A percentile compares a stretch with the other conserved stretches of the same genome.
These are phyloP conservation scores for Ustilago cynodontis DNA, from an alignment of 1,284 basidiomycete species.

Conservation along the genomic window DNA sequence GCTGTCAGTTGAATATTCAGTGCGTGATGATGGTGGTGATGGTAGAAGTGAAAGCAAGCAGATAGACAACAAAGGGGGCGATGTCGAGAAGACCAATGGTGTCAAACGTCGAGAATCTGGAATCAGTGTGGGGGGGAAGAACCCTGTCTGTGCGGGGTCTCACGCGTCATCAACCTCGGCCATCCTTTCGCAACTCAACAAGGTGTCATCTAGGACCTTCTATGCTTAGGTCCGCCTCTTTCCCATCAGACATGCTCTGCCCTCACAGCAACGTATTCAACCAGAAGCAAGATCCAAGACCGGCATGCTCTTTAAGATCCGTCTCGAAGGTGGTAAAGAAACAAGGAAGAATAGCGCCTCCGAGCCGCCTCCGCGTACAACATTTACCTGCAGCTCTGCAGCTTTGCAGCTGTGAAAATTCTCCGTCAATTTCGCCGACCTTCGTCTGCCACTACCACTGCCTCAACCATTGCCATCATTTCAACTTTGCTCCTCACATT, in stretches of 20 bases:
- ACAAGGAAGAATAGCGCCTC: constrained; percentile 6
- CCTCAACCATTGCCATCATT: background rate
- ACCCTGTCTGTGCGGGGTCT: background rate
- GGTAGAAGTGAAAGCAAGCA: background rate
- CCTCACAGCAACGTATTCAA: too few relatives aligned
- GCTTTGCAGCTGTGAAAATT: background rate
- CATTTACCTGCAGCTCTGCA: constrained; percentile 3
- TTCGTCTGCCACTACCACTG: background rate
- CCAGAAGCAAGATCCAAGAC: too few relatives aligned
- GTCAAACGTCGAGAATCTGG: background rate
- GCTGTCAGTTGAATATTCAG: background rate
- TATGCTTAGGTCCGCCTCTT: too few relatives aligned
- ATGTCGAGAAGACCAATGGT: background rate
- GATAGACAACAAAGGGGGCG: background rate
- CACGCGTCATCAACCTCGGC: constrained; percentile 3
- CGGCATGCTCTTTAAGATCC: too few relatives aligned
- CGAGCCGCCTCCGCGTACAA: constrained; percentile 32
- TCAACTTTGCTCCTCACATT: background rate
- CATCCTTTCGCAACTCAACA: background rate
- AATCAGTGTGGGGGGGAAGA: background rate
- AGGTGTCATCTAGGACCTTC: background rate
- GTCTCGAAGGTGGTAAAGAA: too few relatives aligned
- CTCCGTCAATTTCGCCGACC: background rate
- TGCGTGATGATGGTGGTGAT: constrained; percentile 3
- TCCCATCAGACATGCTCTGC: too few relatives aligned